These are phyloP conservation scores for Eucalyptus pauciflora DNA, from an alignment of 345 rosid genomes.

Conservation along the genomic window DNA sequence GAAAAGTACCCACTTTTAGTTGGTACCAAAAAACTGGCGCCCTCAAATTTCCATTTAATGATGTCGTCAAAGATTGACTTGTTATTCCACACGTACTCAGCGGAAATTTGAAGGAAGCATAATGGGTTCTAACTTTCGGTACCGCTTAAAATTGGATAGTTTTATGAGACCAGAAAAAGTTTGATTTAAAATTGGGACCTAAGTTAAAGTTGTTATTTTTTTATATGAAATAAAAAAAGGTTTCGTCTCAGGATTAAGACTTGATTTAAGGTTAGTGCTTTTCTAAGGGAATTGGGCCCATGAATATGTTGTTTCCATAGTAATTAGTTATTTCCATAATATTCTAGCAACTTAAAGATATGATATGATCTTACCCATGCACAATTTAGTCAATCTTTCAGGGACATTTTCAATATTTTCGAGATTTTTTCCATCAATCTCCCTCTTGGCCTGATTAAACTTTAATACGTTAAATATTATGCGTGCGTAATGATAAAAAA, in stretches of 20 bases:
- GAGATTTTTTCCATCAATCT: background rate
- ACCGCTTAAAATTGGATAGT: too few relatives aligned
- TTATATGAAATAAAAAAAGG: background rate
- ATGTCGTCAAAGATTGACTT: too few relatives aligned
- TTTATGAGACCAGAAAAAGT: background rate
- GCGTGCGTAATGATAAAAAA: background rate
- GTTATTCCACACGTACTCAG: too few relatives aligned
- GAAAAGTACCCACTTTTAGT: background rate
- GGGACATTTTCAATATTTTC: background rate
- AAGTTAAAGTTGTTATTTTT: too few relatives aligned
- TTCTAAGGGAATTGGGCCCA: background rate
- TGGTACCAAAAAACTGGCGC: background rate
- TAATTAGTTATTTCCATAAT: background rate
- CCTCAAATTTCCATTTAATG: too few relatives aligned
- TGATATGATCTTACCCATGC: background rate
- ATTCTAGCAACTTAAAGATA: background rate
- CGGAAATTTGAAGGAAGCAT: too few relatives aligned
- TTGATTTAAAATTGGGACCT: background rate
- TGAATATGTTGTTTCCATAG: background rate
- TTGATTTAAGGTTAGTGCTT: background rate
- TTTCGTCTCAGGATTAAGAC: background rate
- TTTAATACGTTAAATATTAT: background rate
- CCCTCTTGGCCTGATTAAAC: background rate
- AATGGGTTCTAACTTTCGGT: too few relatives aligned
- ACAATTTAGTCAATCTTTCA: background rate